Conservation (phyloP, 2,329 filamentous ascomycete species). For the Claviceps maximensis region DNA sequence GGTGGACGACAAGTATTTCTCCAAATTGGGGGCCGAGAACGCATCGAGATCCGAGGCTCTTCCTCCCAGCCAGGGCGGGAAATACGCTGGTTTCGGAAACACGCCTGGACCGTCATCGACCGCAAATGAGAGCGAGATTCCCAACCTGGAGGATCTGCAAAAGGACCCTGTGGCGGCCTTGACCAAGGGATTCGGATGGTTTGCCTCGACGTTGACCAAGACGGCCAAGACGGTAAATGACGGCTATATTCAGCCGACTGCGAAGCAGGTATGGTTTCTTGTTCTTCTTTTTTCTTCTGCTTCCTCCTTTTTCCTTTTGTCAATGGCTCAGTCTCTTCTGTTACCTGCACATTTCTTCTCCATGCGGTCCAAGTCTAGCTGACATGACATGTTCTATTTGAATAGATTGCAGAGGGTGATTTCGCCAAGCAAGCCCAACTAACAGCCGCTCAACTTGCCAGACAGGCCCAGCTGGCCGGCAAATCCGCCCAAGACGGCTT, state of each 20-base stretch:
- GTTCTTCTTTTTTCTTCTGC: neutral
- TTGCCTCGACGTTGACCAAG: slow-evolving; percentile 75
- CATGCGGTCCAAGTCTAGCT: neutral
- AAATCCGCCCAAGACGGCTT: slow-evolving; percentile 67
- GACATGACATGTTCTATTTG: neutral
- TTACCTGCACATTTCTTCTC: no score
- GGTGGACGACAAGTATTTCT: slow-evolving; percentile 82
- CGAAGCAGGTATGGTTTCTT: slow-evolving; percentile 25
- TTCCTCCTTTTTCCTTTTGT: neutral
- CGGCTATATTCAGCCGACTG: slow-evolving; percentile 82
- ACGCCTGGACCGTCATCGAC: slow-evolving; percentile 43
- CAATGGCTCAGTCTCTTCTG: no score
- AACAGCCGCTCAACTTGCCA: slow-evolving; percentile 52
- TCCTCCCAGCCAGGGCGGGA: slow-evolving; percentile 82
- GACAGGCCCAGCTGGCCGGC: slow-evolving; percentile 55
- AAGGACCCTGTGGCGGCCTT: slow-evolving; percentile 80
- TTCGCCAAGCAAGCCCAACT: slow-evolving; percentile 54
- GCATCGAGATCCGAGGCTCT: slow-evolving; percentile 59
- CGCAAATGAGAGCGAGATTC: slow-evolving; percentile 34
- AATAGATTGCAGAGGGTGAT: slow-evolving; percentile 65
- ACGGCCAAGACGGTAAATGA: slow-evolving; percentile 86
- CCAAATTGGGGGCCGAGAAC: slow-evolving; percentile 71
- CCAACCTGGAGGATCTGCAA: slow-evolving; percentile 76
- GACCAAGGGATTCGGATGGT: slow-evolving; percentile 90
- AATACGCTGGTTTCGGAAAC: slow-evolving; percentile 84